Evolutionary conservation across 345 rosid species (phyloP).

Genomic region (Pugionium dolabratum): DNA sequence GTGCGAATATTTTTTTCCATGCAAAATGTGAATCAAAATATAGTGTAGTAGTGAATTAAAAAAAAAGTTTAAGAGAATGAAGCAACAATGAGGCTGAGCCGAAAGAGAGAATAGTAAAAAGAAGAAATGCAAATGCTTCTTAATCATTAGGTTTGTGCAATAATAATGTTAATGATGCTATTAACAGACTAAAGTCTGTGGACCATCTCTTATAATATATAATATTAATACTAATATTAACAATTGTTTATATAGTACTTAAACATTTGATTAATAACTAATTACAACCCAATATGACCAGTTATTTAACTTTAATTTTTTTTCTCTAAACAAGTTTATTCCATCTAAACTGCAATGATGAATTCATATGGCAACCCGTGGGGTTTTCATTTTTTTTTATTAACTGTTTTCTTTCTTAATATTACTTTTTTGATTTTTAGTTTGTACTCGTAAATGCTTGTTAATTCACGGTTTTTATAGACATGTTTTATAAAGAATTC

Average conservation of each 20-base stretch:
- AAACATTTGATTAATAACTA: constrained; percentile 27
- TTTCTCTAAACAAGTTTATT: too few relatives aligned
- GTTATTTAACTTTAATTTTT: constrained; percentile 20
- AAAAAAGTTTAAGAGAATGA: constrained; percentile 31
- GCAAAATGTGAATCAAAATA: too few relatives aligned
- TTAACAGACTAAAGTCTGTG: constrained; percentile 32
- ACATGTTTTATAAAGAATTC: too few relatives aligned
- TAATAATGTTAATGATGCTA: constrained; percentile 38
- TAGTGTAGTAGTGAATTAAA: neutral
- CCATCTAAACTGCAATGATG: too few relatives aligned
- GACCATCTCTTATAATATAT: constrained; percentile 20
- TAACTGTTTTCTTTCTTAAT: too few relatives aligned
- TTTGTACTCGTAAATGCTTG: too few relatives aligned
- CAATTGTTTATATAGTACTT: neutral
- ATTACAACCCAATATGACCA: constrained; percentile 31
- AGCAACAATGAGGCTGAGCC: constrained; percentile 14
- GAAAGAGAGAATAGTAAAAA: constrained; percentile 19
- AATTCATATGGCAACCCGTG: too few relatives aligned
- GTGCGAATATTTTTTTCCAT: too few relatives aligned
- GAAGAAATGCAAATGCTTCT: constrained; percentile 34
- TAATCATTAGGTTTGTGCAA: constrained; percentile 42
- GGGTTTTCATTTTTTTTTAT: too few relatives aligned
- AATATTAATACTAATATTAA: neutral
- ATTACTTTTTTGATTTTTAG: too few relatives aligned
- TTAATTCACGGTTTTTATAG: too few relatives aligned